Evolutionary conservation across 441 rosid species (phyloP).

Genomic region (Euphorbia celastroides): DNA sequence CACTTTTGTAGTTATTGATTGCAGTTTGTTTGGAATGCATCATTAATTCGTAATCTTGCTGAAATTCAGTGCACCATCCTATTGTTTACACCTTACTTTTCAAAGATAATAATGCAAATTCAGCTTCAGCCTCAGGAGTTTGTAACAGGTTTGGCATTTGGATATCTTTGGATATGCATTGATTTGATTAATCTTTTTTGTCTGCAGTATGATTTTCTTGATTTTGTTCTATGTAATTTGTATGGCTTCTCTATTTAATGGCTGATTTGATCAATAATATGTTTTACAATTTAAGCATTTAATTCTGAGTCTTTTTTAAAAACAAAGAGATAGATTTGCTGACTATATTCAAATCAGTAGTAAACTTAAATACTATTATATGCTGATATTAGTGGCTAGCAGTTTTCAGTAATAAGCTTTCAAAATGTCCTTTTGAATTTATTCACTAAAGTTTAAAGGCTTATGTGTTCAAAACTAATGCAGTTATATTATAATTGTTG

Average conservation of each 20-base stretch:
- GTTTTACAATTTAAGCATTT: neutral
- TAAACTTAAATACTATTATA: neutral
- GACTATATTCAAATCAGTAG: neutral
- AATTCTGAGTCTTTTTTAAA: neutral
- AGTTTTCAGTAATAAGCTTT: neutral
- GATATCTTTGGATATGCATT: neutral
- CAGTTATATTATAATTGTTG: too few species aligned
- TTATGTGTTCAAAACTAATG: too few species aligned
- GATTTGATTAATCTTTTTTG: neutral
- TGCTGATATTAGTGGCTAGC: neutral
- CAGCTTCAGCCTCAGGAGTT: constrained; percentile 88
- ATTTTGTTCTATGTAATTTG: neutral
- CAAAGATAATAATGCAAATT: constrained; percentile 71
- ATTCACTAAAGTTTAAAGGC: neutral
- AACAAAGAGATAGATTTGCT: neutral
- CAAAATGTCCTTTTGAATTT: neutral
- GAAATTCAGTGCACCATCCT: constrained; percentile 69
- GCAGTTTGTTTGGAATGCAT: neutral
- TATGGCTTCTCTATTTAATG: neutral
- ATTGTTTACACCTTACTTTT: constrained; percentile 71
- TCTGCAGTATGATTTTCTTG: neutral
- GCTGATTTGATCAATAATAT: neutral
- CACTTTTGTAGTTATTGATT: constrained; percentile 4
- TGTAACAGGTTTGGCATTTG: constrained; percentile 64
- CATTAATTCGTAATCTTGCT: constrained; percentile 12